Base-by-base conservation (phyloP, 192 early-diverging fungal species). In the Backusella australiensis region DNA sequence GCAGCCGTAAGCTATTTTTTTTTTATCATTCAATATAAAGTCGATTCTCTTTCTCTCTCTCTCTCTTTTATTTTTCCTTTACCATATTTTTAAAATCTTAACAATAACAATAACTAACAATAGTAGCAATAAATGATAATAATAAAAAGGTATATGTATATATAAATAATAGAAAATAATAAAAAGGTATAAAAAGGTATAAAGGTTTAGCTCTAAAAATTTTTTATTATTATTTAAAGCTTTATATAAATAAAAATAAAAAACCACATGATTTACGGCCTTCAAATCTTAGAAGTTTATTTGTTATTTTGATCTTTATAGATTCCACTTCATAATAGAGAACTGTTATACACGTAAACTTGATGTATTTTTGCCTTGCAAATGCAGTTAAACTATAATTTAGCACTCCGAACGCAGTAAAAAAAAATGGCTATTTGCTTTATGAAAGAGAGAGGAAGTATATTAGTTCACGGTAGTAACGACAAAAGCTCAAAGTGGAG, bases 1-100 rank as follows among this genome's bases (percentile, higher is more conserved):
- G 56, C 56, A 29, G 56, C 56, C 23, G 56, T 63, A 63, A 63
- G 56, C 56, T 63, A 63, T 63, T 26, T 59, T 63, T 26, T 59
- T 42, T 14, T 42, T 15, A 17, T 26, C 29, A 32, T 49, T 49
- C 44, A 49, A 49, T 49, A 49, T 19, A 3, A 46, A 6, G 44
- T 46, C 17, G 14, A 59, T 23, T 59, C 1, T 59, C 23, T n/a
- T 26, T 26, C 11, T 29, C 3, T 59, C 26, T 23, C 11, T 9
- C 29, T 14, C 29, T 23, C n/a, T n/a, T n/a, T n/a, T n/a, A n/a
- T 59, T 23, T 23, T 5, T 56, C 23, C 53, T 56, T 56, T 56
- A 56, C 21, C n/a, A 56, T 23, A 56, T 23, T 23, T 56, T 56
- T 36, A 36, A 56, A 56, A 56, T 53, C 19, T 21, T 23, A 53